phyloP scores from a whole-genome alignment of 108 stramenopile genomes.

The Halocafeteria seosinensis region DNA sequence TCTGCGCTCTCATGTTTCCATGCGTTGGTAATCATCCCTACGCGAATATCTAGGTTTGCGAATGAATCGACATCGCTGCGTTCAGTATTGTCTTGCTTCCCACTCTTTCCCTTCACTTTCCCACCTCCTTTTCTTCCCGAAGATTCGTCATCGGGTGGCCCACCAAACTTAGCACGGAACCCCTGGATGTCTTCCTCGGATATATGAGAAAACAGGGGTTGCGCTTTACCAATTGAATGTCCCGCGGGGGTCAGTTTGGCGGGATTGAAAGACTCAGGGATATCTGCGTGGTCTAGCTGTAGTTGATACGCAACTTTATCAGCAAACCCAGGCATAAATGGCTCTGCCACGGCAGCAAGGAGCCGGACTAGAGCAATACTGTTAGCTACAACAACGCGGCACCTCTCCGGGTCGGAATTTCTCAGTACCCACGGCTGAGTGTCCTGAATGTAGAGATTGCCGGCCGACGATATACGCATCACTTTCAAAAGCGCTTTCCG shows the following conservation, averaged over 20 bases:
- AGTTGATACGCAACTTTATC: not conserved
- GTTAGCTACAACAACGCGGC: not conserved
- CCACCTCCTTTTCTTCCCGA: not conserved
- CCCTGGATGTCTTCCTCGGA: not conserved
- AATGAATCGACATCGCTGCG: conserved; percentile 6
- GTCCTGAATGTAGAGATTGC: not conserved
- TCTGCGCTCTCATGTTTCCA: conserved; percentile 87
- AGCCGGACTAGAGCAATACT: not conserved
- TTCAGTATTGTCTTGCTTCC: not conserved
- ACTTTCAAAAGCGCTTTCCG: not conserved
- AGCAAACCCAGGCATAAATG: not conserved
- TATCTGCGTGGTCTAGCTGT: not conserved
- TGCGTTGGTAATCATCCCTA: conserved; percentile 63
- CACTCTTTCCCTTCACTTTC: not conserved
- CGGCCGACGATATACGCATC: not conserved
- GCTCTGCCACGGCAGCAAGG: not conserved
- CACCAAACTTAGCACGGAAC: not conserved
- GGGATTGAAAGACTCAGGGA: not conserved
- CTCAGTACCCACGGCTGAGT: not conserved
- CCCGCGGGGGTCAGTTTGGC: not conserved
- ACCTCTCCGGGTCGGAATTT: not conserved
- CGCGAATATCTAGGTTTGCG: conserved; percentile 57
- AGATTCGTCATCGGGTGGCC: not conserved
- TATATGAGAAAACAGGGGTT: not conserved
- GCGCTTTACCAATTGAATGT: not conserved